These are phyloP conservation scores for Neoboletus magnificus DNA, from an alignment of 768 basidiomycete species.

Conservation along the genomic window DNA sequence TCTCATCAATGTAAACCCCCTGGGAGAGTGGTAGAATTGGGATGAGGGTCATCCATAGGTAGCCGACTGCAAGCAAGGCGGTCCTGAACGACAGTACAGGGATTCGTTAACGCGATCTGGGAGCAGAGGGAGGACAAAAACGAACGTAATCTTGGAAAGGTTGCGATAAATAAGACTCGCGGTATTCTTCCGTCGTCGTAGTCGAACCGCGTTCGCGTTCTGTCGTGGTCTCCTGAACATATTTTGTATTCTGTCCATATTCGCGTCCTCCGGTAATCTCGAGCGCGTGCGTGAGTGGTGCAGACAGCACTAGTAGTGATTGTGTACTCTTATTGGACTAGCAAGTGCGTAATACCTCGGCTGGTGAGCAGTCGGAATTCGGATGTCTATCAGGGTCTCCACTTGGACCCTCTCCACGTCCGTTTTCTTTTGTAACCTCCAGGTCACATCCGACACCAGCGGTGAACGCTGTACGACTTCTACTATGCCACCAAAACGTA, in stretches of 20 bases:
- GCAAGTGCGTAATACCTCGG: background rate
- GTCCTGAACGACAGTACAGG: constrained; percentile 38
- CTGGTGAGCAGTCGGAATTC: constrained; percentile 22
- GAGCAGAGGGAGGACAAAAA: background rate
- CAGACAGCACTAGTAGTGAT: too few species aligned
- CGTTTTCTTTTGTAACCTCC: constrained; percentile 6
- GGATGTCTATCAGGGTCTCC: constrained; percentile 19
- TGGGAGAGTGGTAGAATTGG: constrained; percentile 65
- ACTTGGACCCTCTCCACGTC: constrained; percentile 6
- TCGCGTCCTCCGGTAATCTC: background rate
- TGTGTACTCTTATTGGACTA: too few species aligned
- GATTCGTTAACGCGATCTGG: constrained; percentile 1
- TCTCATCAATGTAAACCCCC: constrained; percentile 87
- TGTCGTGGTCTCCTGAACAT: constrained; percentile 17
- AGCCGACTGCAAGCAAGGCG: constrained; percentile 58
- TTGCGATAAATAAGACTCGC: constrained; percentile 31
- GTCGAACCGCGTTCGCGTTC: constrained; percentile 38
- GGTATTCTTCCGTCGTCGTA: constrained; percentile 44
- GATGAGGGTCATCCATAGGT: constrained; percentile 80
- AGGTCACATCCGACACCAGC: constrained; percentile 2
- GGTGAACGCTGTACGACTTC: background rate
- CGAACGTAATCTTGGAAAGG: constrained; percentile 33
- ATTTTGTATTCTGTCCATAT: constrained; percentile 24
- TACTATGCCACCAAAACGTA: constrained; percentile 57
- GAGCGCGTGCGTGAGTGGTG: background rate